phyloP scores from a whole-genome alignment of 495 filamentous ascomycete species.

The Tuber aestivum region DNA sequence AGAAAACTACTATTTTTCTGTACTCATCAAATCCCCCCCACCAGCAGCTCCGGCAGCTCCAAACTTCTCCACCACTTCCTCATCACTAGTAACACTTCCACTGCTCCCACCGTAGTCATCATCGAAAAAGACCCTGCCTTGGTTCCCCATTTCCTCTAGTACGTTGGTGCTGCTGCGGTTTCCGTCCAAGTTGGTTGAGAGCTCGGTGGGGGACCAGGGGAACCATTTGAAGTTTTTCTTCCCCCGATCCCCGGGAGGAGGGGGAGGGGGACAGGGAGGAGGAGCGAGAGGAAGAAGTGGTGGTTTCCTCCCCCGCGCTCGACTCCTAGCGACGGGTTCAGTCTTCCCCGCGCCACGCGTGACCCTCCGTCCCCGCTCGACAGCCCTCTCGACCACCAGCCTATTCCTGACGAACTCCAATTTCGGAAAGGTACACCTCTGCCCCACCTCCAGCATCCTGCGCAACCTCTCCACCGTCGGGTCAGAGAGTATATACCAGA shows the following conservation, averaged over 20 bases:
- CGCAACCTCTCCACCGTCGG: slow-evolving; percentile 67
- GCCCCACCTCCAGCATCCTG: slow-evolving; percentile 80
- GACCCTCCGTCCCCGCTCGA: slow-evolving; percentile 61
- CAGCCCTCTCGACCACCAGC: slow-evolving; percentile 70
- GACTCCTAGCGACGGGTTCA: neutral
- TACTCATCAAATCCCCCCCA: neutral
- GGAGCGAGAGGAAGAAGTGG: neutral
- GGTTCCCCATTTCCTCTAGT: slow-evolving; percentile 31
- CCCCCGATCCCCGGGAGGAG: neutral
- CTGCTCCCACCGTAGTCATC: slow-evolving; percentile 27
- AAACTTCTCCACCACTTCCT: slow-evolving; percentile 17
- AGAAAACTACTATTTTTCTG: neutral
- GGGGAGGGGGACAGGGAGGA: neutral
- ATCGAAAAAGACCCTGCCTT: slow-evolving; percentile 26
- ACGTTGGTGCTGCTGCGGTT: slow-evolving; percentile 12
- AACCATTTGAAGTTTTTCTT: slow-evolving; percentile 10
- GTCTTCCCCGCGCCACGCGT: slow-evolving; percentile 17
- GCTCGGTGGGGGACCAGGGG: slow-evolving; percentile 17
- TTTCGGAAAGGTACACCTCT: slow-evolving; percentile 81
- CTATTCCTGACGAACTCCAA: slow-evolving; percentile 83
- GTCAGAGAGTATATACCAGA: slow-evolving; percentile 78
- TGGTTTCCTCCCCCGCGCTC: slow-evolving; percentile 7
- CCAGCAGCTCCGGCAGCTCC: neutral
- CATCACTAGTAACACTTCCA: slow-evolving; percentile 26
- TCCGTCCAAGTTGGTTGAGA: slow-evolving; percentile 8